Evolutionary conservation across 2,329 filamentous ascomycete species (phyloP).

Genomic region (Neofusicoccum cordaticola): DNA sequence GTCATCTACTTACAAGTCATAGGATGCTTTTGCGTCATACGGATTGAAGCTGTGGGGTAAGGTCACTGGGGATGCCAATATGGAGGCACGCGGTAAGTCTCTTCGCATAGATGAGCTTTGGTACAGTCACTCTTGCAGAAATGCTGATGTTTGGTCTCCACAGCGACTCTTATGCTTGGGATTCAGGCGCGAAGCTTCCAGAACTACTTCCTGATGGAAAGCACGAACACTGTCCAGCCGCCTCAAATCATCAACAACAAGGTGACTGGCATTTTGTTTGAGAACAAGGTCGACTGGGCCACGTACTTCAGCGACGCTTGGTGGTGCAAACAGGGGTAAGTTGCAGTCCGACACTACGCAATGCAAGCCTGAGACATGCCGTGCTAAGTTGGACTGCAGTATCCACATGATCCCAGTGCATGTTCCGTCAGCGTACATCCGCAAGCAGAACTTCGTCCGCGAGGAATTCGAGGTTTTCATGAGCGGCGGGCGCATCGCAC

Average conservation of each 20-base stretch:
- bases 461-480: slow-evolving; percentile 78
- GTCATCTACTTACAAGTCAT: neutral
- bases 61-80: slow-evolving; percentile 68
- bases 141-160: neutral
- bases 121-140: neutral
- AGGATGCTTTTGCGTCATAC: slow-evolving; percentile 76
- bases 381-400: slow-evolving; percentile 28
- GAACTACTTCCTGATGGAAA: slow-evolving; percentile 80
- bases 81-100: slow-evolving; percentile 63
- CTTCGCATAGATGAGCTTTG: neutral
- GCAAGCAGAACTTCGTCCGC: slow-evolving; percentile 68
- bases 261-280: slow-evolving; percentile 71
- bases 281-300: slow-evolving; percentile 94
- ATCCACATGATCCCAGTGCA: slow-evolving; percentile 85
- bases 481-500: slow-evolving; percentile 60
- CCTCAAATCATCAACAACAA: slow-evolving; percentile 78
- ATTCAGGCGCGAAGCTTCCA: slow-evolving; percentile 71
- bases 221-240: slow-evolving; percentile 71
- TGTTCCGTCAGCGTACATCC: slow-evolving; percentile 67
- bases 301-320: slow-evolving; percentile 71
- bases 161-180: slow-evolving; percentile 74
- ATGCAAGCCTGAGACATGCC: neutral
- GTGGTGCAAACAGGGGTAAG: slow-evolving; percentile 64
- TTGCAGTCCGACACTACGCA: neutral
- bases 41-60: slow-evolving; percentile 93